Conservation (phyloP, 805 yeast genomes). For the Nakazawaea holstii region DNA sequence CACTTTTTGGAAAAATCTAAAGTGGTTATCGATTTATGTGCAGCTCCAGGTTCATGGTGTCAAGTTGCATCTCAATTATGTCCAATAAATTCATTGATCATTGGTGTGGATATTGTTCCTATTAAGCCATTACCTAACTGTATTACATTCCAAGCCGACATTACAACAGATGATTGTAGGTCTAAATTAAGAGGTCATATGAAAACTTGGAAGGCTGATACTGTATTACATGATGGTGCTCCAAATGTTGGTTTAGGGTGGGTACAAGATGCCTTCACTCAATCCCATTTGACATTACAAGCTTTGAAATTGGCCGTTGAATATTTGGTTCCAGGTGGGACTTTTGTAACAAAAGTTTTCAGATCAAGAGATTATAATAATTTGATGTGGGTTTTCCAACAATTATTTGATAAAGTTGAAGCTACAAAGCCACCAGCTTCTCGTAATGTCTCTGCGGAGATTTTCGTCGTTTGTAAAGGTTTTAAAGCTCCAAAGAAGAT, state of each 20-base stretch:
- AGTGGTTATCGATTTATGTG: constrained; percentile 96
- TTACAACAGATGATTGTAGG: constrained; percentile 97
- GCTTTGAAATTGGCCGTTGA: constrained; percentile 93
- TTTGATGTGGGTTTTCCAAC: constrained; percentile 95
- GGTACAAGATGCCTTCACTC: constrained; percentile 99
- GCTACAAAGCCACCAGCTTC: constrained; percentile 99
- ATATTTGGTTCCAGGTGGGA: constrained; percentile 86
- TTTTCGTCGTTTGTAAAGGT: constrained; percentile 93
- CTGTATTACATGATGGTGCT: constrained; percentile 98
- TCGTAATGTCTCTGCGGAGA: constrained; percentile 98
- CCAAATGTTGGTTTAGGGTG: constrained; percentile 99
- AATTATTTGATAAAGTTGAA: constrained; percentile 91
- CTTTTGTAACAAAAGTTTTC: constrained; percentile 94
- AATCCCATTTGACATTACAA: constrained; percentile 91
- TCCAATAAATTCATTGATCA: constrained; percentile 87
- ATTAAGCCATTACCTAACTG: constrained; percentile 94
- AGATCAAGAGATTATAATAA: constrained; percentile 98
- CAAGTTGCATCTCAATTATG: constrained; percentile 94
- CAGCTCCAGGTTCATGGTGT: constrained; percentile 99
- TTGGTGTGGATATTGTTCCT: constrained; percentile 98
- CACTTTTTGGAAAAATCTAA: constrained; percentile 91
- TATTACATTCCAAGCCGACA: constrained; percentile 93
- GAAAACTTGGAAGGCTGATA: constrained; percentile 99
- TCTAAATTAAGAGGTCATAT: constrained; percentile 90
- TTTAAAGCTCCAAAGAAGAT: constrained; percentile 94